Conservation (phyloP, 805 yeast genomes). For the Hermanozyma aechmeae region DNA sequence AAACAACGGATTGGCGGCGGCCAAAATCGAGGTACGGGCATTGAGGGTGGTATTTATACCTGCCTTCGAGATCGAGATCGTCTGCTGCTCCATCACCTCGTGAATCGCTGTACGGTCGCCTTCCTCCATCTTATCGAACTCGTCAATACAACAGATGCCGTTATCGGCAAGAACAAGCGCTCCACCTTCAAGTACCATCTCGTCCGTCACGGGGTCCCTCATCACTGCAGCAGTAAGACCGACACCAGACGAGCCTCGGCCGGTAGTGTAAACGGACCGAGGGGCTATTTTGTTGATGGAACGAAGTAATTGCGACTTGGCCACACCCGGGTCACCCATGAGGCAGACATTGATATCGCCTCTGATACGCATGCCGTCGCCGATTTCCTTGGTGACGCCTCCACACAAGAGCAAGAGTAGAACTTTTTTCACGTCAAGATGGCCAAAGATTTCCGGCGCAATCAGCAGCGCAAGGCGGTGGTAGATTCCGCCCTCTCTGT, state of each 20-base stretch:
- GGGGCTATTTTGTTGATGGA: slow-evolving; percentile 91
- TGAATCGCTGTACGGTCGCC: slow-evolving; percentile 94
- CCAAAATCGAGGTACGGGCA: slow-evolving; percentile 90
- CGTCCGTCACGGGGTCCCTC: slow-evolving; percentile 98
- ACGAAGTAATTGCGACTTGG: slow-evolving; percentile 91
- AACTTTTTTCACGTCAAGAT: slow-evolving; percentile 88
- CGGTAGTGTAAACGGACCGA: slow-evolving; percentile 94
- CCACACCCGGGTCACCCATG: slow-evolving; percentile 99
- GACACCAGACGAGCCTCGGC: slow-evolving; percentile 97
- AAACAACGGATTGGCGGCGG: slow-evolving; percentile 97
- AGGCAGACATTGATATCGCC: slow-evolving; percentile 94
- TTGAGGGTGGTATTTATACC: slow-evolving; percentile 94
- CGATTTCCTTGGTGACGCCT: slow-evolving; percentile 89
- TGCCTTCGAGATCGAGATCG: slow-evolving; percentile 94
- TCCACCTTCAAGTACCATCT: slow-evolving; percentile 97
- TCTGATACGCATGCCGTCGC: slow-evolving; percentile 95
- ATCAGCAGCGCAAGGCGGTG: slow-evolving; percentile 75
- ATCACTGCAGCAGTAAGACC: slow-evolving; percentile 98
- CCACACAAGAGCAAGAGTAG: slow-evolving; percentile 78
- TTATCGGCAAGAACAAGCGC: slow-evolving; percentile 94
- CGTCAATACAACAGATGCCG: slow-evolving; percentile 98
- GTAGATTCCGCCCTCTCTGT: slow-evolving; percentile 62
- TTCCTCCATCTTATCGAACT: slow-evolving; percentile 98
- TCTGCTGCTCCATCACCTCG: slow-evolving; percentile 99
- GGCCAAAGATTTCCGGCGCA: slow-evolving; percentile 97